Base-by-base conservation (phyloP, 176 grass and related monocot species). In the Echinochloa phyllopogon region DNA sequence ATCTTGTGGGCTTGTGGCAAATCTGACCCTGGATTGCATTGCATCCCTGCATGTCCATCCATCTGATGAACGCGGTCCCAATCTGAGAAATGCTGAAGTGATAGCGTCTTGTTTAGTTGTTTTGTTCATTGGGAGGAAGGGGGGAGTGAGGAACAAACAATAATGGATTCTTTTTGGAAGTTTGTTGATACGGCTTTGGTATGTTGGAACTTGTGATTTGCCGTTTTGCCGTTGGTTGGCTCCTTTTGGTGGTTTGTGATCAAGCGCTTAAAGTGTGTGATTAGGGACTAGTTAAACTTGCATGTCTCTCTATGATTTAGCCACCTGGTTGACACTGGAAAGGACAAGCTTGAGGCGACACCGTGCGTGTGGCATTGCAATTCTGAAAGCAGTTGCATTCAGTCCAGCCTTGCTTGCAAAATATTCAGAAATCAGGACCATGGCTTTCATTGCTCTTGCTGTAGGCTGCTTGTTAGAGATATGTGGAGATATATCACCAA, bases 171-270 rank as follows among this genome's bases (percentile, higher is more conserved):
- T 80, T 89, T 62, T 90, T 90, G 88, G 84, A 79, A 64, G 59
- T 51, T 87, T 83, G 88, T 66, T 67, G 74, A 49, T 66, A 24
- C 66, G 84, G 57, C 11, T 45, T 82, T 60, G 84, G 66, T 42
- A 24, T 72, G 74, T 83, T 83, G 80, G 80, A 87, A 87, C 84
- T 83, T 90, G 84, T 68, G 84, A 68, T 67, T 38, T 74, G 49
- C 88, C 74, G 67, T 78, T 78, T 78, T 83, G 84, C 57, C 43
- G 48, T 82, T 86, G 84, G 84, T 90, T 90, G 58, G 47, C 57
- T 83, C 49, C 74, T 65, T 78, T 83, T 79, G 84, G 66, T 90
- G 79, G 66, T 60, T 83, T 78, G 65, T n/a, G 83, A 86, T 86
- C 77, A 23, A 29, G 56, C 14, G 24, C 72, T 76, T 20, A 86